Conservation (phyloP, 768 basidiomycete genomes). For the Melanogaster broomeanus region DNA sequence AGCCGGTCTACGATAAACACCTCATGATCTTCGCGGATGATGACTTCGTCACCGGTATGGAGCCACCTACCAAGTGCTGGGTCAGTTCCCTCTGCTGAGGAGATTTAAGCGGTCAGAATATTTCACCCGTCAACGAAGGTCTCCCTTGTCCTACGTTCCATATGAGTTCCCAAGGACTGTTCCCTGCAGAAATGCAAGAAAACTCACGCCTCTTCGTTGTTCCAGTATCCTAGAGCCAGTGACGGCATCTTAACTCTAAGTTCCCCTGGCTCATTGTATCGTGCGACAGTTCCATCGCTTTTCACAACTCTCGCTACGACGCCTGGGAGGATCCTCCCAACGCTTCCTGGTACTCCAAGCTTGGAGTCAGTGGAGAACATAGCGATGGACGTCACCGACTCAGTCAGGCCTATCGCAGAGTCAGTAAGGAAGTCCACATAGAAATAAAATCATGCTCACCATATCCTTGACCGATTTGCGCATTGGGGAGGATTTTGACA, state of each 20-base stretch:
- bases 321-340: constrained; percentile 53
- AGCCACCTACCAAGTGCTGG: constrained; percentile 52
- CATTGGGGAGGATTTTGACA: constrained; percentile 53
- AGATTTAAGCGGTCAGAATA: neutral
- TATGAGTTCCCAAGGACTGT: neutral
- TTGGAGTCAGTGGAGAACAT: constrained; percentile 50
- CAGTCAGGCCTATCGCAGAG: constrained; percentile 58
- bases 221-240: constrained; percentile 46
- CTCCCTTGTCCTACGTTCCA: constrained; percentile 54
- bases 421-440: neutral
- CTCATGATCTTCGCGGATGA: constrained; percentile 53
- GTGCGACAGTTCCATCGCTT: constrained; percentile 55
- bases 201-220: constrained; percentile 62
- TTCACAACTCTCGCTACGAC: constrained; percentile 55
- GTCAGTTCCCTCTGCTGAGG: neutral
- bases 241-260: constrained; percentile 48
- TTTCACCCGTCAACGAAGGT: constrained; percentile 67
- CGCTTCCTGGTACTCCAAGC: constrained; percentile 54
- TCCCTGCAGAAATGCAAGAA: neutral
- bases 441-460: constrained; percentile 33
- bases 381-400: constrained; percentile 53
- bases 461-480: constrained; percentile 66
- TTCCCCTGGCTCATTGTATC: constrained; percentile 61
- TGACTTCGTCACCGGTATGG: constrained; percentile 66
- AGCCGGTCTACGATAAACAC: constrained; percentile 63